A percentile compares a stretch with the other conserved stretches of the same genome.
These are phyloP conservation scores for Paradendryphiella salina DNA, from an alignment of 2,329 filamentous ascomycete species.

Conservation along the genomic window DNA sequence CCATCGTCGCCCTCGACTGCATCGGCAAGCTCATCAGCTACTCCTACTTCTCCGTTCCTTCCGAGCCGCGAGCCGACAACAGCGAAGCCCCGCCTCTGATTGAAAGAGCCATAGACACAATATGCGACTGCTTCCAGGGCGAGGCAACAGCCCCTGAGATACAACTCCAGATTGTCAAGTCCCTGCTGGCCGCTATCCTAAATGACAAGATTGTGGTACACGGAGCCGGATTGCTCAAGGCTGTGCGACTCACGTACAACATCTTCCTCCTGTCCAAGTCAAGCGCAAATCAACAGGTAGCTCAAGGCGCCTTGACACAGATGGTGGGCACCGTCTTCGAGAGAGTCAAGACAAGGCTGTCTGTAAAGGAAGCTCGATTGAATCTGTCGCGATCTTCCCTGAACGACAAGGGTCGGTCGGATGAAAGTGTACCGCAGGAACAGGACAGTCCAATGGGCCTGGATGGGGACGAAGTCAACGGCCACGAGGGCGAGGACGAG, in stretches of 20 bases:
- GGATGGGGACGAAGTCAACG: constrained; percentile 34
- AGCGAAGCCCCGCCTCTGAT: constrained; percentile 71
- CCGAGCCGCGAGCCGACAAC: constrained; percentile 46
- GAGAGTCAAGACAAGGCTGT: constrained; percentile 81
- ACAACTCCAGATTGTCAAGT: constrained; percentile 98
- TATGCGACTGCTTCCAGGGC: constrained; percentile 98
- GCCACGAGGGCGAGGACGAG: constrained; percentile 49
- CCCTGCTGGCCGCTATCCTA: constrained; percentile 87
- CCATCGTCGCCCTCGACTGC: constrained; percentile 90
- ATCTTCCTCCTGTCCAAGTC: constrained; percentile 95
- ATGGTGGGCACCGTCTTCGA: constrained; percentile 99
- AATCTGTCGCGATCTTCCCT: constrained; percentile 55
- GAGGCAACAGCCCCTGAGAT: constrained; percentile 90
- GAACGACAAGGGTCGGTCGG: constrained; percentile 42
- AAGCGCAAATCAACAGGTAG: constrained; percentile 92
- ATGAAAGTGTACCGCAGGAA: constrained; percentile 38
- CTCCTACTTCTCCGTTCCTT: constrained; percentile 86
- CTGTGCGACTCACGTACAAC: constrained; percentile 97
- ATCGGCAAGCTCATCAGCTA: constrained; percentile 99
- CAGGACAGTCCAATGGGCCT: constrained; percentile 29
- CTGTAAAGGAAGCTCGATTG: constrained; percentile 80
- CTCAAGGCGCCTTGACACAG: constrained; percentile 93
- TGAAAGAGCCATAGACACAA: constrained; percentile 96
- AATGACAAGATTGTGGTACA: constrained; percentile 99
- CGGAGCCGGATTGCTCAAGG: constrained; percentile 91